phyloP scores from a whole-genome alignment of 345 rosid species.

The Microcos paniculata region DNA sequence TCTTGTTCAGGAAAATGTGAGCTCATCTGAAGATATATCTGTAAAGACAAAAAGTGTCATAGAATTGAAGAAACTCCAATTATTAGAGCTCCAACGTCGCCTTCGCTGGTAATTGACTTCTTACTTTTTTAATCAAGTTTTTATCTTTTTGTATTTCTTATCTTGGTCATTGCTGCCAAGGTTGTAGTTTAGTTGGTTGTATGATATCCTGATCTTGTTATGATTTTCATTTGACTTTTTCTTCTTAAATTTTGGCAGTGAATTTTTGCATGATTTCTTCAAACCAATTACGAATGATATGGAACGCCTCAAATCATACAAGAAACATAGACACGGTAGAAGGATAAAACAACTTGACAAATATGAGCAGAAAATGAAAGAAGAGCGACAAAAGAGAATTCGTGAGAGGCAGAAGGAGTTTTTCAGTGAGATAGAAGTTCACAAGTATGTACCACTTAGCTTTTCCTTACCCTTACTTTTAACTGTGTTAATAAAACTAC shows the following conservation, averaged over 20 bases:
- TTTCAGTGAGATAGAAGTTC: slow-evolving; percentile 86
- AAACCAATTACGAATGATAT: slow-evolving; percentile 71
- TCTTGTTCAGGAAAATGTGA: slow-evolving; percentile 61
- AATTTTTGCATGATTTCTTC: slow-evolving; percentile 71
- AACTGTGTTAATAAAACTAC: background rate
- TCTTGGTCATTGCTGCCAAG: slow-evolving; percentile 8
- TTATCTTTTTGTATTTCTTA: background rate
- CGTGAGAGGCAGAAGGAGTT: slow-evolving; percentile 97
- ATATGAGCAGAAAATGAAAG: slow-evolving; percentile 89
- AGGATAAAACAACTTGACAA: slow-evolving; percentile 83
- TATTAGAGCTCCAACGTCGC: slow-evolving; percentile 75
- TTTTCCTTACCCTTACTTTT: background rate
- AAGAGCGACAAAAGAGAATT: slow-evolving; percentile 89
- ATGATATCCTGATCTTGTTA: slow-evolving; percentile 9
- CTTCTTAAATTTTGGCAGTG: slow-evolving; percentile 46
- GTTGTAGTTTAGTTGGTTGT: background rate
- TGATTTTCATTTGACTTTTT: slow-evolving; percentile 19
- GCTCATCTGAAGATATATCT: slow-evolving; percentile 79
- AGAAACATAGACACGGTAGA: slow-evolving; percentile 91
- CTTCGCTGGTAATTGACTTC: slow-evolving; percentile 56
- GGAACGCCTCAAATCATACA: slow-evolving; percentile 68
- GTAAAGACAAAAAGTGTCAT: slow-evolving; percentile 89
- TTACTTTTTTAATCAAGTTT: background rate
- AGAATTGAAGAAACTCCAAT: slow-evolving; percentile 87
- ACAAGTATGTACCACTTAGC: slow-evolving; percentile 53